Evolutionary conservation across 164 flowering plant genomes (phyloP), one percentile per base, ranked within the genome.

Genomic region (Chimonanthus salicifolius): DNA sequence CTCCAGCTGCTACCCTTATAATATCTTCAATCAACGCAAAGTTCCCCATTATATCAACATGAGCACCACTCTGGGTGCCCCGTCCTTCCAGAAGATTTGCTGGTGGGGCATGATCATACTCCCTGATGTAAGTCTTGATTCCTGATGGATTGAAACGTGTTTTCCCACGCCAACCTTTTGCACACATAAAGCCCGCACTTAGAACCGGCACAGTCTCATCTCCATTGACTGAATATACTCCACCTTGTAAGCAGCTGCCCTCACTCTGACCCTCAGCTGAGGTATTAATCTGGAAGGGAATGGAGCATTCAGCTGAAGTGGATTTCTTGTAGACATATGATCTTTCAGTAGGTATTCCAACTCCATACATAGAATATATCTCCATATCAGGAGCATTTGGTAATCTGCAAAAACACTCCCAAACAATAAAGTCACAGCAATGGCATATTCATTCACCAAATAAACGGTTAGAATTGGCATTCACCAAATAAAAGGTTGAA

Each of bases 21-120:
- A 93, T 64, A 82, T 95, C 99, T 76, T 95, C 98, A 43, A 95
- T 95, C 77, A 95, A 78, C 11, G 90, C 93, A 76, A 95, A 95
- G 70, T 95, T 95, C 6, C 99, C 99, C 99, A 95, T 93, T 46
- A 95, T 91, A 75, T 95, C 99, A 66, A 95, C 99, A 75, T 95
- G 99, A n/a, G 97, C 93, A 18, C 98, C 99, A 82, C 99, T 95
- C 78, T 88, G 98, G 11, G 98, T 93, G 20, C 99, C 99, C n/a
- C 99, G 89, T 43, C 99, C 99, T 71, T 95, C 99, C 49, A 95
- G 78, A 70, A 95, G 80, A 78, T 82, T 89, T 5, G 96, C 74
- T 10, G 99, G 98, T 58, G 98, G 99, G 63, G 96, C 89, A 79
- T 95, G 99, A 76, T 87, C 85, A 72, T 91, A 93, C 77, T 94